Percentiles rank a stretch among this genome's conserved stretches.
Evolutionary conservation across 352 stramenopile genomes (phyloP).

Genomic region (Pythium rhizo-oryzae): DNA sequence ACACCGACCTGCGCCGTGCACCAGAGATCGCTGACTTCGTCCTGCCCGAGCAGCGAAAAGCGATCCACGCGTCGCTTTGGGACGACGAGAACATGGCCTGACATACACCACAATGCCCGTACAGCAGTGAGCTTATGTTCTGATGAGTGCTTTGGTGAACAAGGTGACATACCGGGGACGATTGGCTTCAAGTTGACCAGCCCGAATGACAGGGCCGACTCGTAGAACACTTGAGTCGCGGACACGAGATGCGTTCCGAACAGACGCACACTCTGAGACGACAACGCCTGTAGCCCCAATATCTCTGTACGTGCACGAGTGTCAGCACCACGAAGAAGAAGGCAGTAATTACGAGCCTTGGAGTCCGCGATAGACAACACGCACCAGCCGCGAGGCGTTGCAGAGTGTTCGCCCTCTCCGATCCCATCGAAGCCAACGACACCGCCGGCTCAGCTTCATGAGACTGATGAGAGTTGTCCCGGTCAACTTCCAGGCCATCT

Average conservation of each 20-base stretch:
- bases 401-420: neutral
- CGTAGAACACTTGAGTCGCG: conserved; percentile 59
- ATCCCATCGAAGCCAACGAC: neutral
- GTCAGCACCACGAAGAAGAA: neutral
- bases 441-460: neutral
- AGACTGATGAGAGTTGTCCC: neutral
- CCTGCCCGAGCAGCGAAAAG: conserved; percentile 74
- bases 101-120: neutral
- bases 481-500: neutral
- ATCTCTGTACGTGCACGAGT: conserved; percentile 12
- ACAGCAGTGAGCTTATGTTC: neutral
- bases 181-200: conserved; percentile 96
- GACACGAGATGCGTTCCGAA: conserved; percentile 56
- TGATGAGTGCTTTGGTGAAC: no score
- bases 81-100: conserved; percentile 91
- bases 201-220: conserved; percentile 58
- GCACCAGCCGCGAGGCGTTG: conserved; percentile 4
- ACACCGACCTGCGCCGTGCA: conserved; percentile 60
- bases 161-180: conserved; percentile 58
- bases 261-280: conserved; percentile 26
- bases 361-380: neutral
- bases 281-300: neutral
- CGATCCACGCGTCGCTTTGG: conserved; percentile 74
- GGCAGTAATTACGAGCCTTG: neutral
- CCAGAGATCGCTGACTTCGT: conserved; percentile 93